These are phyloP conservation scores for Kluyveromyces aestuarii DNA, from an alignment of 805 yeast genomes.

Conservation along the genomic window DNA sequence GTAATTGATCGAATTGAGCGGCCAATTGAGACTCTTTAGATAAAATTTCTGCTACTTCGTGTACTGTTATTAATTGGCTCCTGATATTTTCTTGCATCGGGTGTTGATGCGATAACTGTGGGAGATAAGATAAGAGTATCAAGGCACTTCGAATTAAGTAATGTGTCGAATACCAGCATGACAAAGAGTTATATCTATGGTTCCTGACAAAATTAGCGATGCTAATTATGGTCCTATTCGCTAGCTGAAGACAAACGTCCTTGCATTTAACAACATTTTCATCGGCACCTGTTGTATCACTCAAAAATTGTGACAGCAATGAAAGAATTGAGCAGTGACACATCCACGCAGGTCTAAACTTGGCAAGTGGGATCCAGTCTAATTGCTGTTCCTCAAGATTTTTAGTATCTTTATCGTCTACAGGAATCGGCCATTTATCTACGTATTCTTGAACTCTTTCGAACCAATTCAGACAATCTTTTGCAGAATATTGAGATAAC, in stretches of 20 bases:
- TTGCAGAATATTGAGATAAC: constrained; percentile 23
- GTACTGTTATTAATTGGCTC: background rate
- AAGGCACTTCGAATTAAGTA: constrained; percentile 55
- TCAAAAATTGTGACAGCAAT: constrained; percentile 46
- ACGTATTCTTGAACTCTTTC: constrained; percentile 34
- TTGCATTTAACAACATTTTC: constrained; percentile 43
- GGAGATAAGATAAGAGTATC: constrained; percentile 30
- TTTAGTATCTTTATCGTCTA: constrained; percentile 30
- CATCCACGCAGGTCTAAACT: constrained; percentile 50
- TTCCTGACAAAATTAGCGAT: constrained; percentile 33
- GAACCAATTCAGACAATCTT: constrained; percentile 43
- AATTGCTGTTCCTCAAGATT: constrained; percentile 17
- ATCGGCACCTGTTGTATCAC: constrained; percentile 31
- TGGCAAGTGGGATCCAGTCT: constrained; percentile 46
- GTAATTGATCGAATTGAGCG: background rate
- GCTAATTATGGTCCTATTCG: constrained; percentile 44
- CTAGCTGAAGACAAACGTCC: constrained; percentile 39
- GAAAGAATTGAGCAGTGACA: constrained; percentile 47
- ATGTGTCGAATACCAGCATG: constrained; percentile 57
- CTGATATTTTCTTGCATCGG: background rate
- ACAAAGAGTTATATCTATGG: constrained; percentile 35
- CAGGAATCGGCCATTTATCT: constrained; percentile 37
- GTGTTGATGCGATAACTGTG: background rate
- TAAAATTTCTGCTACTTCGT: background rate
- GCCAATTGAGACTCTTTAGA: background rate